Base-by-base conservation (phyloP, 257 asterid genomes). In the Solanum etuberosum region DNA sequence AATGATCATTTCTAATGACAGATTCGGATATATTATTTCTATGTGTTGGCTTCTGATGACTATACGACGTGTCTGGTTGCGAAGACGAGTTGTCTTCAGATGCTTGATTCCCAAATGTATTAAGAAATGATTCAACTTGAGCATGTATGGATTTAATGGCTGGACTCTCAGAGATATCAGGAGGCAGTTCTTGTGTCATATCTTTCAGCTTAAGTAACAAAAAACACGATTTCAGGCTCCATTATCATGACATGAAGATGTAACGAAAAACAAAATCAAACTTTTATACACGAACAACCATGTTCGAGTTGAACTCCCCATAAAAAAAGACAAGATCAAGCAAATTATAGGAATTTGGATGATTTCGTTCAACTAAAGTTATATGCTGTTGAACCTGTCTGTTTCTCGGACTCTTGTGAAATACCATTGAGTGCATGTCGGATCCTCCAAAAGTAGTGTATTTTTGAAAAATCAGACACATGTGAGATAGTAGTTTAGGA, bases 151-250 rank as follows among this genome's bases (percentile, higher is more conserved):
- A 87, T 90, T 88, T 90, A 40, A 93, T 91, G 70, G 90, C 88
- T 78, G 91, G 94, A 31, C 86, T 88, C 87, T 94, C 98, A 4
- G 88, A 90, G 88, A 93, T 87, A 85, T 96, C 96, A 11, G 93
- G 90, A 84, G 98, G 98, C 89, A 95, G 71, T 89, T 90, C 93
- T 85, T 93, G 94, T 31, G 93, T 86, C 70, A 94, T 89, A 86
- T 93, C 98, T 85, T 93, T 93, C 90, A 93, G 89, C 99, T 96
- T 93, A 86, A 73, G 54, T 63, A 86, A 84, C 77, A 88, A 13
- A 72, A 88, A 32, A 85, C 86, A 89, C 54, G 35, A 86, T 37
- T 70, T 43, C 16, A 67, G 4, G n/a, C 83, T 73, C n/a, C 38
- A 21, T 37, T 40, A 27, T 61, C n/a, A 1, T 59, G 86, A 84